A percentile compares a stretch with the other conserved stretches of the same genome.
Conservation (phyloP, 345 rosid species). For the Noccaea caerulescens region DNA sequence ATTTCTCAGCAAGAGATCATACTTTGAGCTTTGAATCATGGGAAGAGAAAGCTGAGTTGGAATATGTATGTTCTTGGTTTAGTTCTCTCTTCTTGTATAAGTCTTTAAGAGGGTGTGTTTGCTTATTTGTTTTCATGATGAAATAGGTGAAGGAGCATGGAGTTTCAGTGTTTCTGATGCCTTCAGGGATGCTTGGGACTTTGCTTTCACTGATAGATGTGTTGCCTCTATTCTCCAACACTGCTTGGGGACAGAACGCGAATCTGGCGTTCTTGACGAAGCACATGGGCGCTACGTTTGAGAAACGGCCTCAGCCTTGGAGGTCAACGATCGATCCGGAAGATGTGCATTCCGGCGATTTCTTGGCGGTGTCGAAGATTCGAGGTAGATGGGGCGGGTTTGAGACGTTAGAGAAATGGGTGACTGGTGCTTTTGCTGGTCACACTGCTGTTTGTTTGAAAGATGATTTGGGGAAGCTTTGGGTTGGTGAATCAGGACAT, state of each 20-base stretch:
- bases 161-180: slow-evolving; percentile 95
- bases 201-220: slow-evolving; percentile 82
- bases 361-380: slow-evolving; percentile 91
- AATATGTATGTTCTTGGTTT: slow-evolving; percentile 62
- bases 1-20: slow-evolving; percentile 81
- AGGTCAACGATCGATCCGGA: slow-evolving; percentile 59
- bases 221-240: slow-evolving; percentile 89
- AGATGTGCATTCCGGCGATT: slow-evolving; percentile 90
- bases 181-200: slow-evolving; percentile 95
- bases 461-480: slow-evolving; percentile 85
- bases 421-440: slow-evolving; percentile 98
- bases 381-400: slow-evolving; percentile 99
- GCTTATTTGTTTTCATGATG: slow-evolving; percentile 6
- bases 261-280: slow-evolving; percentile 79
- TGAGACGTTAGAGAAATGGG: slow-evolving; percentile 99
- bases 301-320: slow-evolving; percentile 87
- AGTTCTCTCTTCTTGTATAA: slow-evolving; percentile 2
- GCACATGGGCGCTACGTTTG: slow-evolving; percentile 95
- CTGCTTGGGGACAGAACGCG: slow-evolving; percentile 89
- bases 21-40: slow-evolving; percentile 80
- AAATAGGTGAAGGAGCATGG: slow-evolving; percentile 91
- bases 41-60: slow-evolving; percentile 90
- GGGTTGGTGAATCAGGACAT: slow-evolving; percentile 99
- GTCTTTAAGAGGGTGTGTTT: background rate
- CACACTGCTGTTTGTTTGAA: slow-evolving; percentile 98